phyloP scores from a whole-genome alignment of 148 eudicot genomes.

The Suaeda aralocaspica region DNA sequence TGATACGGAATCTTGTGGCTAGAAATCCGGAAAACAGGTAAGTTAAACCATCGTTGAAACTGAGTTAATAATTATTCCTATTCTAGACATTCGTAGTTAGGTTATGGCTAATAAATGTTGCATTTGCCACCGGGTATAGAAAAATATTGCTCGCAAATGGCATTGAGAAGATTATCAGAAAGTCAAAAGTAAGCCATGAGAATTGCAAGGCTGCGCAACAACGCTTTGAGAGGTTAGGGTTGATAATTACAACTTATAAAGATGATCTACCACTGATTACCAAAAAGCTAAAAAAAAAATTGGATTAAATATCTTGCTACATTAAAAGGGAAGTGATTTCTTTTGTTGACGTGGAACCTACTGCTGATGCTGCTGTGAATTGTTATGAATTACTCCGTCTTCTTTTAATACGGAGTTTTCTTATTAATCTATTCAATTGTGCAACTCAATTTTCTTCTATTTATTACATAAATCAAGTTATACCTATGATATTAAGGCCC shows the following conservation, averaged over 20 bases:
- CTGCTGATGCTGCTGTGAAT: background rate
- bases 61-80: background rate
- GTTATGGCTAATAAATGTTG: background rate
- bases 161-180: constrained; percentile 75
- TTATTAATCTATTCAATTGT: no score
- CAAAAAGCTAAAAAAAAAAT: no score
- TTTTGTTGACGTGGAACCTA: background rate
- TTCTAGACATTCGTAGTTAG: background rate
- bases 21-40: constrained; percentile 91
- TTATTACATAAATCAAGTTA: no score
- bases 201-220: constrained; percentile 72
- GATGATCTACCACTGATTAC: background rate
- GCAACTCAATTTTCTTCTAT: no score
- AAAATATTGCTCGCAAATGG: constrained; percentile 62
- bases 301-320: background rate
- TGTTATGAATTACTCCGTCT: no score
- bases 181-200: constrained; percentile 60
- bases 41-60: constrained; percentile 6
- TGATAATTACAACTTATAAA: constrained; percentile 69
- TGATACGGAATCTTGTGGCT: constrained; percentile 90
- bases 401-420: no score
- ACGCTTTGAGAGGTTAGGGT: constrained; percentile 94
- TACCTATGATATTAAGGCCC: no score
- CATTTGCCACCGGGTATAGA: constrained; percentile 36
- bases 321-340: background rate